Evolutionary conservation across 768 basidiomycete species (phyloP), one percentile per base, ranked within the genome.

Genomic region (Boletus coccyginus): DNA sequence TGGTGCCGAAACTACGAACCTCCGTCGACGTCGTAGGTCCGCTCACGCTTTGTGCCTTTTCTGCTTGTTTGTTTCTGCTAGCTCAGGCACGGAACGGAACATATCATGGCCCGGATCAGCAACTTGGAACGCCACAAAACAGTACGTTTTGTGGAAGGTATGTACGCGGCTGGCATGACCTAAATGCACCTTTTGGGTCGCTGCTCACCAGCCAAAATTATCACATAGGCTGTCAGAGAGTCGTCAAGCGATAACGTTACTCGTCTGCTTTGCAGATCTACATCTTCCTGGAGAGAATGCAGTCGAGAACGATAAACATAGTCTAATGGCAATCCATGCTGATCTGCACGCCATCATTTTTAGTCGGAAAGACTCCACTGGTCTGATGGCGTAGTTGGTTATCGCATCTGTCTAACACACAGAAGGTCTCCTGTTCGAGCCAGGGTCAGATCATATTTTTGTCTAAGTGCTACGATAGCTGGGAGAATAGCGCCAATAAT

Each of bases 391-490:
- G 84, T 86, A 85, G 83, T 84, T 86, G 84, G 84, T 86, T 85
- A 87, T 87, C 84, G 81, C 84, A 83, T 85, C 83, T 84, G 84
- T 86, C 83, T 86, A 84, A 87, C 84, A 86, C 84, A 84, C 56
- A 59, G 61, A 63, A 62, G 61, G 57, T 62, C 61, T 59, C 61
- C 54, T 62, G 62, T 63, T 62, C 62, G 61, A 62, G 7, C 61
- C 62, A 62, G 61, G 61, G 6, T 61, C 59, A 56, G 60, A 61
- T 61, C 61, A 57, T 45, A 27, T 8, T 36, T 53, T 56, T 53
- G 21, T 8, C n/a, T 4, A 8, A 1, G 9, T 39, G 17, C 7
- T 39, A 7, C n/a, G 32, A 33, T 10, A 33, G 9, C 32, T 10
- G 3, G 32, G 10, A 3, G 32, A 11, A 33, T 11, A 33, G 32